Conservation (phyloP, 257 asterid genomes). For the Cinchona pubescens region DNA sequence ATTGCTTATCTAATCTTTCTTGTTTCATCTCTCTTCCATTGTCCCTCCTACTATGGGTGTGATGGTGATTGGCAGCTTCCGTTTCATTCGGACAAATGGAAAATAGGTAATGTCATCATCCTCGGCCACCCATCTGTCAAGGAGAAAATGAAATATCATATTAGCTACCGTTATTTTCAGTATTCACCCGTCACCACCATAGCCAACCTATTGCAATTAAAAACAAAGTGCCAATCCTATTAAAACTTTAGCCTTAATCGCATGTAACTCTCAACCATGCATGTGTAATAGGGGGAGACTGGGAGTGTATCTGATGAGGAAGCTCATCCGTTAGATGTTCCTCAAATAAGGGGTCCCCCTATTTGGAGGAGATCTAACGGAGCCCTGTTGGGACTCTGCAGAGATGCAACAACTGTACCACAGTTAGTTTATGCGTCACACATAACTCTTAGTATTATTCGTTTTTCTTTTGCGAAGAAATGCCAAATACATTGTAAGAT, state of each 20-base stretch:
- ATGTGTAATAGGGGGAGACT: too few relatives aligned
- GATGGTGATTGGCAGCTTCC: slow-evolving; percentile 86
- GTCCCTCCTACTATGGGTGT: background rate
- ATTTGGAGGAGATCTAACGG: too few relatives aligned
- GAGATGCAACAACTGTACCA: background rate
- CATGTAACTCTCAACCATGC: background rate
- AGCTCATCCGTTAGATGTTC: too few relatives aligned
- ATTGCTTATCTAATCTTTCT: too few relatives aligned
- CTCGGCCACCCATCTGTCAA: slow-evolving; percentile 76
- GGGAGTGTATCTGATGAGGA: too few relatives aligned
- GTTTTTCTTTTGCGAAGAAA: too few relatives aligned
- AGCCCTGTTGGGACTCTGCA: too few relatives aligned
- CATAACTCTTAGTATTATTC: too few relatives aligned
- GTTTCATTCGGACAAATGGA: slow-evolving; percentile 86
- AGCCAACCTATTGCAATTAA: background rate
- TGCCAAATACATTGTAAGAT: background rate
- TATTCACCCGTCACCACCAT: slow-evolving; percentile 1
- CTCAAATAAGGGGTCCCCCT: too few relatives aligned
- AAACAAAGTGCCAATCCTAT: background rate
- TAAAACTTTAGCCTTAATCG: background rate
- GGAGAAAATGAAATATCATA: slow-evolving; percentile 26
- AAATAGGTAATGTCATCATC: slow-evolving; percentile 77
- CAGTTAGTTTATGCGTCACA: background rate
- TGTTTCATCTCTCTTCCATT: background rate
- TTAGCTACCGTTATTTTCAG: slow-evolving; percentile 13